Base-by-base conservation (phyloP, 768 basidiomycete genomes). In the Psilocybe cyanescens region DNA sequence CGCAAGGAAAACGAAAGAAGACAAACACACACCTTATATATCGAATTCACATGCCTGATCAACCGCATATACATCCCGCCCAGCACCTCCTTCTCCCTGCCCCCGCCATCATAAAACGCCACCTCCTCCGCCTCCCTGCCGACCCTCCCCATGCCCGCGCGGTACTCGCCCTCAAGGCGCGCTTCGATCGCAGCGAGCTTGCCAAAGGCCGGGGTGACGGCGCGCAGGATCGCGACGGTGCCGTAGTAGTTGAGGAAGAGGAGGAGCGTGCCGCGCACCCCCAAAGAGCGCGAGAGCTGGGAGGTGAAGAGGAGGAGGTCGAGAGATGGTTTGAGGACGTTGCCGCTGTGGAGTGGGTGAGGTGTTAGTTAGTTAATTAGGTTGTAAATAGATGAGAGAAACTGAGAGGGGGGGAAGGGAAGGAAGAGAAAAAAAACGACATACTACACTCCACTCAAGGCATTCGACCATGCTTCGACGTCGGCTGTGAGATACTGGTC, bases 401-500 rank as follows among this genome's bases (percentile, higher is more conserved):
- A 16, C n/a, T 11, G 17, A n/a, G 29, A 45, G 14, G 44, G n/a
- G 41, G 17, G 2, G 53, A 3, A n/a, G n/a, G 24, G 24, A 24
- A 24, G 24, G 24, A 24, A 24, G 24, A 24, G 24, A 2, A 24
- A 2, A 24, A 2, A 24, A 24, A 2, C 24, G 24, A 82, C 94
- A 65, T 60, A 95, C 95, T 98, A 98, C 39, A 98, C 81, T 0
- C 90, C 90, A 3, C 94, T 82, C 30, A 98, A 82, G 0, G 91
- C 84, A 55, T 94, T 93, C 50, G 92, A 88, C 85, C 96, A 99
- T 1, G 91, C 83, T 44, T 92, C 90, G 16, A 99, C 86, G 70
- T 99, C 97, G 11, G 94, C 90, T 1, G 97, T 97, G 66, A 98
- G 87, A 71, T 94, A 95, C 74, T 97, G 95, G 67, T 95, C 95